Conservation (phyloP, 2,329 filamentous ascomycete species). For the Simplicillium aogashimaense region DNA sequence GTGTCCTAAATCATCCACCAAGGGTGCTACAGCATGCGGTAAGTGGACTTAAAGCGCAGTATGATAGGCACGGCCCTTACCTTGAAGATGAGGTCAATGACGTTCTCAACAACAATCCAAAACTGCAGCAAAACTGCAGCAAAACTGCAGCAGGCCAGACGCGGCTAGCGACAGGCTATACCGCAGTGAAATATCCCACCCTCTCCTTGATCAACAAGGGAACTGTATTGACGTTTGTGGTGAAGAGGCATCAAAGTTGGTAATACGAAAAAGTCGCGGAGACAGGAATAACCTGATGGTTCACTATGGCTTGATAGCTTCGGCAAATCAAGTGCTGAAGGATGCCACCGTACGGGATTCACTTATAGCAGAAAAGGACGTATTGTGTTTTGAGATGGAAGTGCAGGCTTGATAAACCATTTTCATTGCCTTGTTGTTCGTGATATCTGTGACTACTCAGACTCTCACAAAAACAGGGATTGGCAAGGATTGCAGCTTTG, state of each 20-base stretch:
- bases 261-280: not conserved
- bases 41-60: slow-evolving; percentile 4
- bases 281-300: slow-evolving; percentile 5
- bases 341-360: slow-evolving; percentile 13
- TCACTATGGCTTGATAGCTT: slow-evolving; percentile 10
- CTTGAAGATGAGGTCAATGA: slow-evolving; percentile 4
- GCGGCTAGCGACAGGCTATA: slow-evolving; percentile 6
- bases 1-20: slow-evolving; percentile 1
- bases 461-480: slow-evolving; percentile 19
- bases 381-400: slow-evolving; percentile 9
- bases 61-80: slow-evolving; percentile 7
- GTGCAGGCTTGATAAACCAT: slow-evolving; percentile 4
- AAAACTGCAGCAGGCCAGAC: slow-evolving; percentile 6
- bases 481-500: slow-evolving; percentile 15
- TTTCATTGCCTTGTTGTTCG: slow-evolving; percentile 21
- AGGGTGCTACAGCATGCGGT: slow-evolving; percentile 3
- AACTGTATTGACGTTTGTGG: not conserved
- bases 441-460: slow-evolving; percentile 25
- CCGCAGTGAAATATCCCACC: slow-evolving; percentile 2
- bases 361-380: slow-evolving; percentile 8
- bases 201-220: not conserved
- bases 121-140: slow-evolving; percentile 1
- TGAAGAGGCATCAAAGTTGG: not conserved
- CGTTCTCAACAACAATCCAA: too few species aligned
- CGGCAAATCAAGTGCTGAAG: slow-evolving; percentile 11